Base-by-base conservation (phyloP, 2,329 filamentous ascomycete genomes). In the Colletotrichum sansevieriae region DNA sequence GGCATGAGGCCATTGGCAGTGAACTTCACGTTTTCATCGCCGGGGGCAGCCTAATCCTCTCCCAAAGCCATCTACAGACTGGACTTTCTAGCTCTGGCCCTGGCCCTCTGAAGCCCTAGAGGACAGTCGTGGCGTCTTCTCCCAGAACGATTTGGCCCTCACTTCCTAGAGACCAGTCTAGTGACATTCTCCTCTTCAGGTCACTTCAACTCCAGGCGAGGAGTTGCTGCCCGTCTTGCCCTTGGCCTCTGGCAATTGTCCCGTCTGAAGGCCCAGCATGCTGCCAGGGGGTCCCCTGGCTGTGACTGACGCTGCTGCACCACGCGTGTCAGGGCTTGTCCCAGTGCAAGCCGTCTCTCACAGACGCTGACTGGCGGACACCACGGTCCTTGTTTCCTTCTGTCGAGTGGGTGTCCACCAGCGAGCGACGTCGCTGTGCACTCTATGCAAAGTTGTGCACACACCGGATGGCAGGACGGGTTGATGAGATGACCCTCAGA, bases 1-100 rank as follows among this genome's bases (percentile, higher is more conserved):
- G 65, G 65, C 60, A 65, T 58, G 65, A 52, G 13, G 52, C 65
- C 60, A 68, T 64, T 68, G 29, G 18, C 18, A 18, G 2, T 18
- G 18, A 18, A 18, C 18, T 18, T 18, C 18, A 18, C 18, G 18
- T 18, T 18, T 18, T 18, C 18, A 18, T 18, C 18, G 18, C 18
- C 18, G 18, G 18, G 18, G 18, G 18, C 18, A 54, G 60, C 47
- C 63, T 54, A 55, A 29, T 29, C 7, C 29, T 37, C 15, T 25
- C 65, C 61, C 65, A 64, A 58, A 64, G 33, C 37, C 39, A 58
- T 59, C 49, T 63, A 52, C 33, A 25, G 25, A 25, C 5, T 25
- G 25, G 25, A 25, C 4, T 4, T 4, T 25, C 25, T 25, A 4
- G 25, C 25, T 25, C 25, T 25, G 25, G 4, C 25, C 25, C 25